Percentiles rank a stretch among this genome's conserved stretches.
Evolutionary conservation across 176 grass and related monocot species (phyloP).

Genomic region (Bonia amplexicaulis): DNA sequence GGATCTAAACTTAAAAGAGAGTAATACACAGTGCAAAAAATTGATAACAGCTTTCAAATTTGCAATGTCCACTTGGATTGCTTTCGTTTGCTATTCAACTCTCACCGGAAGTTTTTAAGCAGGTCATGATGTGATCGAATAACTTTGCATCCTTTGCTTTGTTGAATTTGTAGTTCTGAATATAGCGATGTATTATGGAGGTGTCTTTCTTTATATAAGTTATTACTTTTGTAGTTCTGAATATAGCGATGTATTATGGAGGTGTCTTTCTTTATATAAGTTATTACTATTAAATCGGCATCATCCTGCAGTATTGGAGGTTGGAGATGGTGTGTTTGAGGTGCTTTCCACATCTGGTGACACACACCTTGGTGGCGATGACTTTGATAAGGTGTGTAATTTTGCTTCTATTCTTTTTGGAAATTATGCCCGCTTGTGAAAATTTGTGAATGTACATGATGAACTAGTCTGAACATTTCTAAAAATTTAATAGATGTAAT

Average conservation of each 20-base stretch:
- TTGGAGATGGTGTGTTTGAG: slow-evolving; percentile 69
- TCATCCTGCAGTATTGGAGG: slow-evolving; percentile 46
- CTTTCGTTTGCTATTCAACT: neutral
- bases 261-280: neutral
- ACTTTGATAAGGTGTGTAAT: slow-evolving; percentile 54
- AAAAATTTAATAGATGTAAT: neutral
- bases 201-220: too few relatives aligned
- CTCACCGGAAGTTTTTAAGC: neutral
- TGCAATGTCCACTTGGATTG: neutral
- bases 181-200: neutral
- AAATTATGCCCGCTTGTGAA: neutral
- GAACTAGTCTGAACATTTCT: neutral
- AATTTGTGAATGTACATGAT: neutral
- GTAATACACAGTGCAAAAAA: neutral
- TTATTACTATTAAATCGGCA: slow-evolving; percentile 8
- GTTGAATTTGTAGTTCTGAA: neutral
- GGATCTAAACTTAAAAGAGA: neutral
- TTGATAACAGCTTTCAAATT: neutral
- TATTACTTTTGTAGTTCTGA: neutral
- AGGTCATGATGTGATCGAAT: neutral
- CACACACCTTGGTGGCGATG: slow-evolving; percentile 65
- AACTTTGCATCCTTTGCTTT: neutral
- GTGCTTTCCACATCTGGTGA: slow-evolving; percentile 69
- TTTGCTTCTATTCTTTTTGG: neutral
- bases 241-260: neutral